phyloP scores from a whole-genome alignment of 306 rosid genomes.

The Castanea crenata region DNA sequence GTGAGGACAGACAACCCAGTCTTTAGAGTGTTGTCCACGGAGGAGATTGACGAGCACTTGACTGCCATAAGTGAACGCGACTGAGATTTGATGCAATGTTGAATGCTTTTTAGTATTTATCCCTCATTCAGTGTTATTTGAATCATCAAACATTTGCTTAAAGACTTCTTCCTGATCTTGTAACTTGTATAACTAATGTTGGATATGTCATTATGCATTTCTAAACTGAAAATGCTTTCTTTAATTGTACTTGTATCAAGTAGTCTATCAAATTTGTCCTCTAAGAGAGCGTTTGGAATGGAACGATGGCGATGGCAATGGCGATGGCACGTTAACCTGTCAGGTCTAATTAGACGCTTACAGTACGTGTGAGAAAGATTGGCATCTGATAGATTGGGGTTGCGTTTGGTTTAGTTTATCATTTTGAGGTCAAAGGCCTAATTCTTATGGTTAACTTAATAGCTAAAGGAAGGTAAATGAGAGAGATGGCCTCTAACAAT shows the following conservation, averaged over 20 bases:
- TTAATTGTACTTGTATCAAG: not conserved
- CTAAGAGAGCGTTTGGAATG: not conserved
- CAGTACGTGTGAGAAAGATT: too few relatives aligned
- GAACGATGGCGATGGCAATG: too few relatives aligned
- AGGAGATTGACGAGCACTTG: slow-evolving; percentile 97
- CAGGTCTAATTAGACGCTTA: too few relatives aligned
- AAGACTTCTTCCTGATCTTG: not conserved
- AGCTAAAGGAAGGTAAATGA: too few relatives aligned
- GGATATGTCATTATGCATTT: not conserved
- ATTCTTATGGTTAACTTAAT: too few relatives aligned
- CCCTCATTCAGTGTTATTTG: slow-evolving; percentile 2
- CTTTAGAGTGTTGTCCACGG: slow-evolving; percentile 79
- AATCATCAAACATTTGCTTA: slow-evolving; percentile 12
- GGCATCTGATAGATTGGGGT: too few relatives aligned
- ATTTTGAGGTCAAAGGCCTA: too few relatives aligned
- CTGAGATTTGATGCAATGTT: slow-evolving; percentile 34
- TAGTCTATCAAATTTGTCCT: not conserved
- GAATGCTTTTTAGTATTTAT: slow-evolving; percentile 23
- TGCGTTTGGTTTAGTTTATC: too few relatives aligned
- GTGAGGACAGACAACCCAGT: slow-evolving; percentile 70
- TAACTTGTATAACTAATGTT: not conserved
- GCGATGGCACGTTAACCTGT: not conserved
- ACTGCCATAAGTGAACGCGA: slow-evolving; percentile 98
- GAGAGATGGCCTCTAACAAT: too few relatives aligned
- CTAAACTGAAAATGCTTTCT: not conserved